Evolutionary conservation across 2,329 filamentous ascomycete species (phyloP), one percentile per base, ranked within the genome.

Genomic region (Ophiostoma tasmaniense): DNA sequence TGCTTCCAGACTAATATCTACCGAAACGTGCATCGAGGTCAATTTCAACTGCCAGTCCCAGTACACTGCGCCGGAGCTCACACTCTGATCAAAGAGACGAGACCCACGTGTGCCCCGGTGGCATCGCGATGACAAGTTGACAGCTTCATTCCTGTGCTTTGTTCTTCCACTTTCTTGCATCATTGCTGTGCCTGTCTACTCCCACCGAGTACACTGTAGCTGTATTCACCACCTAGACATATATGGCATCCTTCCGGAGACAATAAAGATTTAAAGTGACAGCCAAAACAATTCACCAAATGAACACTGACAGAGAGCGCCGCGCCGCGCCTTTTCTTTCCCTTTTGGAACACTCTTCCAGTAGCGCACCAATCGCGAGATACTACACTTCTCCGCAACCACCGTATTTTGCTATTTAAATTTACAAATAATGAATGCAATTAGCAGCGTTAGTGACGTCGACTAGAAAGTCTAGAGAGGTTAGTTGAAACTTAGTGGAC

Each of bases 241-340:
- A 59, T 59, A 59, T 25, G 52, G 52, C 52, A 59, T 59, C 52
- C 10, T 30, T 59, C 52, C 67, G 50, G 37, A 35, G 42, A 52
- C 30, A n/a, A 35, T n/a, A 42, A 33, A 33, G n/a, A n/a, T n/a
- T 11, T 25, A 17, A 14, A 25, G 22, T 20, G 45, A 14, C 7
- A 39, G 10, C 35, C 37, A 30, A 17, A 28, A 39, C 7, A 45
- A n/a, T 45, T n/a, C 20, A 45, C 42, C 17, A 67, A 30, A 39
- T n/a, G 17, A n/a, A 64, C 22, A 42, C n/a, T 11, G 65, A 33
- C 17, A 45, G 42, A 45, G 20, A 17, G 20, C 42, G 37, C n/a
- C 37, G 20, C 42, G 37, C n/a, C 37, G 68, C 68, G 68, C 66
- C 61, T 66, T 67, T 70, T 70, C 66, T 67, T 70, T 66, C 68